Percentiles rank a stretch among this genome's conserved stretches.
Conservation (phyloP, 78 protist species). For the Diacronema lutheri region DNA sequence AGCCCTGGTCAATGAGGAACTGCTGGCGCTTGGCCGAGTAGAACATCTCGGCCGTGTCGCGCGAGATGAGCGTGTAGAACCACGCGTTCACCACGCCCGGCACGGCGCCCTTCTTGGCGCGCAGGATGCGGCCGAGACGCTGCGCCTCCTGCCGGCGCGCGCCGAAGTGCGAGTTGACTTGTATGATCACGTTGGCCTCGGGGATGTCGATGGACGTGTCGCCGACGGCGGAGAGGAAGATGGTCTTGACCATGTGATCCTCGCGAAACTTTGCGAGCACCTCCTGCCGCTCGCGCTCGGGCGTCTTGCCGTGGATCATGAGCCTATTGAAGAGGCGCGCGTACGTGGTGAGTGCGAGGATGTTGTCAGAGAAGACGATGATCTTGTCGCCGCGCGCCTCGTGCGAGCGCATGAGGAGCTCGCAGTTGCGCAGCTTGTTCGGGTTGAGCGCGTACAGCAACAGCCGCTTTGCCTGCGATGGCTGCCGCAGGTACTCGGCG, state of each 20-base stretch:
- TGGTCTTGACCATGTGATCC: constrained; percentile 23
- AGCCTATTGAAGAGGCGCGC: constrained; percentile 29
- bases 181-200: constrained; percentile 94
- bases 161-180: constrained; percentile 92
- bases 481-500: constrained; percentile 56
- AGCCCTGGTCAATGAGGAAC: constrained; percentile 96
- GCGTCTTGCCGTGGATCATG: neutral
- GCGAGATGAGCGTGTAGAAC: constrained; percentile 90
- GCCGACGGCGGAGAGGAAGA: constrained; percentile 92
- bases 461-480: neutral
- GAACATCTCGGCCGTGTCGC: constrained; percentile 74
- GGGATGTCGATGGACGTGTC: constrained; percentile 97
- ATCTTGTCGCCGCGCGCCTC: constrained; percentile 89
- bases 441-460: constrained; percentile 89
- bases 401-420: constrained; percentile 81
- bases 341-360: constrained; percentile 74
- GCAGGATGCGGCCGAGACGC: constrained; percentile 97
- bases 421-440: constrained; percentile 80
- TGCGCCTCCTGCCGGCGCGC: constrained; percentile 97
- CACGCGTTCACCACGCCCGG: constrained; percentile 81
- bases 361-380: constrained; percentile 89
- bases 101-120: constrained; percentile 73
- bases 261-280: constrained; percentile 58
- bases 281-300: constrained; percentile 60
- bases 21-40: constrained; percentile 93